A percentile compares a stretch with the other conserved stretches of the same genome.
Conservation (phyloP, 331 rosid species). For the Rhamnella rubrinervis region DNA sequence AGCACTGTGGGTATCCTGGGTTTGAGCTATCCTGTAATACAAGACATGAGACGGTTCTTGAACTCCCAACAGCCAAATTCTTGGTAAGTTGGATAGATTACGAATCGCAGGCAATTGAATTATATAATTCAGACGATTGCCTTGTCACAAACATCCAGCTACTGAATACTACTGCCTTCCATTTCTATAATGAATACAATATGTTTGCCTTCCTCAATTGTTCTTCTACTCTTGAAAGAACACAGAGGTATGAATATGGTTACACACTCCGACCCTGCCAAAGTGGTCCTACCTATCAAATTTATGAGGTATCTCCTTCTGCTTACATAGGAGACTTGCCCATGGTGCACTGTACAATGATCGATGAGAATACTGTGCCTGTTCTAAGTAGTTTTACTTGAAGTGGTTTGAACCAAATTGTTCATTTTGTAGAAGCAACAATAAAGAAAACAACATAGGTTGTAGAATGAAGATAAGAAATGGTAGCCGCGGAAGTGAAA, state of each 20-base stretch:
- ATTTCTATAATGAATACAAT: not conserved
- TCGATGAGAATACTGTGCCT: not conserved
- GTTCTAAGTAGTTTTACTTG: not conserved
- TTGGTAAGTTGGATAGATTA: conserved; percentile 9
- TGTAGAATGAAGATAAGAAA: conserved; percentile 3
- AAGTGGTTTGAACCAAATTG: conserved; percentile 16
- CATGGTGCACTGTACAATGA: conserved; percentile 13
- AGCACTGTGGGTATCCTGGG: conserved; percentile 8
- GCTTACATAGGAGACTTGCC: fast-evolving
- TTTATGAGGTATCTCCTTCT: not conserved
- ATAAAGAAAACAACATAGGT: not conserved
- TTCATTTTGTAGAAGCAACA: conserved; percentile 2
- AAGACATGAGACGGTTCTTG: not conserved
- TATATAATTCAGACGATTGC: conserved; percentile 26
- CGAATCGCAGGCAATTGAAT: not conserved
- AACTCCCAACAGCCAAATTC: conserved; percentile 13
- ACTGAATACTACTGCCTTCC: conserved; percentile 25
- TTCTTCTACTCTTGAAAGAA: not conserved
- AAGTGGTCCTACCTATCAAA: not conserved
- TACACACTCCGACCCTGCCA: conserved; percentile 8
- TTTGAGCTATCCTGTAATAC: conserved; percentile 18
- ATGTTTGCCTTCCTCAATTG: conserved; percentile 13
- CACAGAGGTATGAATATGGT: not conserved
- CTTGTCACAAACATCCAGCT: conserved; percentile 16
- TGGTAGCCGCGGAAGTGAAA: not conserved